Percentiles rank a stretch among this genome's conserved stretches.
phyloP scores from a whole-genome alignment of 371 early-diverging fungal genomes.

The Dinochytrium kinnereticum region DNA sequence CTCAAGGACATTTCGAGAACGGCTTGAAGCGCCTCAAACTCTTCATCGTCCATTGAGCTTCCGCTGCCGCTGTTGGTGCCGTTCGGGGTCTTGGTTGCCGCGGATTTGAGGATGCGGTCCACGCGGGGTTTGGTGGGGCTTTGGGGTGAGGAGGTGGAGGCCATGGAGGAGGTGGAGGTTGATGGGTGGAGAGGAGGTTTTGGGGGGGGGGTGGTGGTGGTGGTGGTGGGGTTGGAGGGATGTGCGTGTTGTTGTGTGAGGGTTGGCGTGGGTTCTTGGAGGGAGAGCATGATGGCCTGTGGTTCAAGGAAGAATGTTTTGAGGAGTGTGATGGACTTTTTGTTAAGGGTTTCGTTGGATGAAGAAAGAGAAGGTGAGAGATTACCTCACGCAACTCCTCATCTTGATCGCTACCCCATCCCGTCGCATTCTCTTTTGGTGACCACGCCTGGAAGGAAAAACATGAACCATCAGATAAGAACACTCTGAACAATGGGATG shows the following conservation, averaged over 20 bases:
- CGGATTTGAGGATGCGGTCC: constrained; percentile 12
- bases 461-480: background rate
- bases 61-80: constrained; percentile 10
- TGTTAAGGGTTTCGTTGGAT: no score
- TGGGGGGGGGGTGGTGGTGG: background rate
- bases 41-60: constrained; percentile 17
- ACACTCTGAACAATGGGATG: background rate
- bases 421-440: background rate
- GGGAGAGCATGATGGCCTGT: constrained; percentile 18
- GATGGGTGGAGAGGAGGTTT: background rate
- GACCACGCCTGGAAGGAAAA: background rate
- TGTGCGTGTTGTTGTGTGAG: background rate
- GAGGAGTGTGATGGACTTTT: no score
- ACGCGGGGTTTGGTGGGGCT: background rate
- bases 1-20: constrained; percentile 4
- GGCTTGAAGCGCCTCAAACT: constrained; percentile 18
- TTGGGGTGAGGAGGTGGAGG: constrained; percentile 5
- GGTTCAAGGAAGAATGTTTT: no score
- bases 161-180: background rate
- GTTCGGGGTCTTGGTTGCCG: background rate
- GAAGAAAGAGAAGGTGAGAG: no score
- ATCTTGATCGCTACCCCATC: background rate
- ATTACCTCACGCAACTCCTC: no score
- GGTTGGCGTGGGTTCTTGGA: background rate
- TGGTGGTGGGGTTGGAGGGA: background rate